These are phyloP conservation scores for Fusarium odoratissimum DNA, from an alignment of 2,329 filamentous ascomycete genomes.

Conservation along the genomic window DNA sequence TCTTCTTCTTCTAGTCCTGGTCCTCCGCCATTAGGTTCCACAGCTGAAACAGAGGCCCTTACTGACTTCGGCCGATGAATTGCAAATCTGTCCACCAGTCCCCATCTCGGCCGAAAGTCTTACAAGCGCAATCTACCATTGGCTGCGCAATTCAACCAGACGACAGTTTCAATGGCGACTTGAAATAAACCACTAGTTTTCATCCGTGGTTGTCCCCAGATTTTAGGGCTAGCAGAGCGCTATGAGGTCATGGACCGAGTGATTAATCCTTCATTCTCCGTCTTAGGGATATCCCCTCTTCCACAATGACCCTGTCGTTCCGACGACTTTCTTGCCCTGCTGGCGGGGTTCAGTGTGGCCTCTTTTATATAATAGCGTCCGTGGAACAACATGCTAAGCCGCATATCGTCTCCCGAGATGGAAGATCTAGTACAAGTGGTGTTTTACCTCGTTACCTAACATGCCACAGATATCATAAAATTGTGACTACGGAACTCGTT, in stretches of 20 bases:
- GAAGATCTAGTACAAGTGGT: background rate
- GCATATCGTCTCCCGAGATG: background rate
- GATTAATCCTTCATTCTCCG: conserved; percentile 4
- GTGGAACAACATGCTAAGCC: conserved; percentile 4
- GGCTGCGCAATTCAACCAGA: conserved; percentile 12
- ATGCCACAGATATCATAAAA: background rate
- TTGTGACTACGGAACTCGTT: background rate
- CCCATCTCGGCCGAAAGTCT: conserved; percentile 36
- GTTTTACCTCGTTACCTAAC: background rate
- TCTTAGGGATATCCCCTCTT: background rate
- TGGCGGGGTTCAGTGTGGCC: conserved; percentile 6
- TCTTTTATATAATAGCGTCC: background rate
- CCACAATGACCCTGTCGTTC: conserved; percentile 14
- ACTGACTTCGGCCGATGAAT: conserved; percentile 28
- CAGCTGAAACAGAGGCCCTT: conserved; percentile 26
- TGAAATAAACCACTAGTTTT: conserved; percentile 21
- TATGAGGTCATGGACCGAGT: conserved; percentile 43
- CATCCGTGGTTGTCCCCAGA: conserved; percentile 31
- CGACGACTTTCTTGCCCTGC: conserved; percentile 11
- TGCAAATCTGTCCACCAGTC: conserved; percentile 3
- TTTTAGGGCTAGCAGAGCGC: conserved; percentile 36
- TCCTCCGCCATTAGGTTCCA: conserved; percentile 28
- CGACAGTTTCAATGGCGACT: conserved; percentile 6
- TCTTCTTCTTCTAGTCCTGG: conserved; percentile 39
- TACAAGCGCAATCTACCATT: conserved; percentile 15